Evolutionary conservation across 1,284 basidiomycete genomes (phyloP), one percentile per base, ranked within the genome.

Genomic region (Rhodotorula sp.): DNA sequence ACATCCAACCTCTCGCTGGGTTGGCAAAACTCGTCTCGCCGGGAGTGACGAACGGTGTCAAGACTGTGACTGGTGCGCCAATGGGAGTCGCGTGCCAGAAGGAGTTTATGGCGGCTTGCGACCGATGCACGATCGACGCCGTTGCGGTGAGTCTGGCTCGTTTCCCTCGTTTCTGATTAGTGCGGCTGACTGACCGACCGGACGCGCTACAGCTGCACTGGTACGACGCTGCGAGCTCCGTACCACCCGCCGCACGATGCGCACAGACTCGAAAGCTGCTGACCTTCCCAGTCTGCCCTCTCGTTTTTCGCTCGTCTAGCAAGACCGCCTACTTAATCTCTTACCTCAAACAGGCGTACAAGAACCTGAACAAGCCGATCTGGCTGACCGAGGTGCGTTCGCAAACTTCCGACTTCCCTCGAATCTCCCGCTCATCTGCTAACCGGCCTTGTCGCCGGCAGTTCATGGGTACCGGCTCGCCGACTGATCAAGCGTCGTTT

Each of bases 1-100:
- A 66, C 10, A 72, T 76, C 44, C 44, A 75, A 54, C 65, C 72
- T 2, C 65, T 69, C 48, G 62, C 65, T 0, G 50, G 47, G 4
- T 37, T 46, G 4, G 73, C 65, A 24, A 76, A 76, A 54, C 72
- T 76, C 53, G 67, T 76, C 31, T 67, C 70, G 4, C 74, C 75
- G 0, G 74, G 67, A 0, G 72, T 75, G 18, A 67, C 70, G 28
- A 74, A 69, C 61, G 73, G 65, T 0, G 63, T 68, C n/a, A 31
- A 47, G 44, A 59, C 55, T 8, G 57, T n/a, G 1, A 47, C 63
- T 22, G 68, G 68, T 2, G 51, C 8, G 22, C 44, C 66, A 20
- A 62, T 72, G 62, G 71, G 68, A 26, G 62, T 72, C 1, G 64
- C 65, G 6, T 72, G 71, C 68, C 50, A 69, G 24, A 13, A 57